Conservation (phyloP, 2,329 filamentous ascomycete species). For the Cytospora piceae region DNA sequence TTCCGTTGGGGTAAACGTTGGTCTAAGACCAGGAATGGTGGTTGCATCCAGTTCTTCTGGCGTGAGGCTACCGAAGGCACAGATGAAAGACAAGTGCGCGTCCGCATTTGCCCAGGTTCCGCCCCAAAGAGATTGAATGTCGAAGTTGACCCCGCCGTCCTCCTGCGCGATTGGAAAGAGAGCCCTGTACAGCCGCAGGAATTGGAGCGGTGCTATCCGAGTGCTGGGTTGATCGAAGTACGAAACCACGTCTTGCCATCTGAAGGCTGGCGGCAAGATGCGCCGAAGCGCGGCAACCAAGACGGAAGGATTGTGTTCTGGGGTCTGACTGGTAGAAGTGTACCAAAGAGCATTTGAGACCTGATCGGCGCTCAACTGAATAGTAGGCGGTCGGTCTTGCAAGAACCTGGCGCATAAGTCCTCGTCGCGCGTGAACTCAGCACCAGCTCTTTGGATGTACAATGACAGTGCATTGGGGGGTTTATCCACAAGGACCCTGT, state of each 20-base stretch:
- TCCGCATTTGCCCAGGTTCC: slow-evolving; percentile 85
- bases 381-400: slow-evolving; percentile 53
- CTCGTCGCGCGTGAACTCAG: slow-evolving; percentile 74
- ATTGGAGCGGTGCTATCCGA: slow-evolving; percentile 77
- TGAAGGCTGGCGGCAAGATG: slow-evolving; percentile 65
- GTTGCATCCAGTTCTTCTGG: slow-evolving; percentile 80
- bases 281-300: slow-evolving; percentile 66
- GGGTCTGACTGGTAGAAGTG: slow-evolving; percentile 60
- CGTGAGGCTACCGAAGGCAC: slow-evolving; percentile 78
- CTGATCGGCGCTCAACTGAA: slow-evolving; percentile 78
- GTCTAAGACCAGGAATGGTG: slow-evolving; percentile 79
- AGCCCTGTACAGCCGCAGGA: slow-evolving; percentile 78
- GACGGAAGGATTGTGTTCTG: slow-evolving; percentile 54
- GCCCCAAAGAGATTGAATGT: slow-evolving; percentile 90
- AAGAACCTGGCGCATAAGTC: slow-evolving; percentile 65
- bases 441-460: slow-evolving; percentile 74
- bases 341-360: slow-evolving; percentile 79
- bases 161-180: slow-evolving; percentile 71
- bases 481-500: slow-evolving; percentile 65
- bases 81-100: slow-evolving; percentile 91
- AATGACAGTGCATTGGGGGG: slow-evolving; percentile 62
- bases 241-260: slow-evolving; percentile 72
- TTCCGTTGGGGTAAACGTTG: slow-evolving; percentile 70
- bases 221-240: slow-evolving; percentile 81
- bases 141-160: slow-evolving; percentile 62